These are phyloP conservation scores for Penicillium fimorum DNA, from an alignment of 495 filamentous ascomycete species.

Conservation along the genomic window DNA sequence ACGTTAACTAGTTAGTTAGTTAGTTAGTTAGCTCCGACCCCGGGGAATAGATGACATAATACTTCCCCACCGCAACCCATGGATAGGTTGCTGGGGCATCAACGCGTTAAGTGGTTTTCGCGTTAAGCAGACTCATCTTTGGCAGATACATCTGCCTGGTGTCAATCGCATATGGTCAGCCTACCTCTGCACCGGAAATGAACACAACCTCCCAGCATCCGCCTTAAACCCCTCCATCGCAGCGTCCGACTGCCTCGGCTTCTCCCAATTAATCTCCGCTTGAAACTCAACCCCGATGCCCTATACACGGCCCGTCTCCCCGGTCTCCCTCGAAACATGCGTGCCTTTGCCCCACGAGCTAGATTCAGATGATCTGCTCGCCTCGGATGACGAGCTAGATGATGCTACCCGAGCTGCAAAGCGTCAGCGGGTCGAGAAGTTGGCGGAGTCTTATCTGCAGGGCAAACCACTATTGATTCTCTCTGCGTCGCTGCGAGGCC, in stretches of 20 bases:
- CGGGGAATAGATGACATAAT: neutral
- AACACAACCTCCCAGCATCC: slow-evolving; percentile 12
- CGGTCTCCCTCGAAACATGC: slow-evolving; percentile 46
- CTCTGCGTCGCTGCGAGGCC: slow-evolving; percentile 61
- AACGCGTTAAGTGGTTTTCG: slow-evolving; percentile 43
- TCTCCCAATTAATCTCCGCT: slow-evolving; percentile 9
- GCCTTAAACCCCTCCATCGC: slow-evolving; percentile 18
- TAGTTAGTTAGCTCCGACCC: too few relatives aligned
- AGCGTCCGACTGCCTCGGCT: slow-evolving; percentile 24
- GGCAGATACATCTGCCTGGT: neutral
- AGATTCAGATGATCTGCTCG: slow-evolving; percentile 44
- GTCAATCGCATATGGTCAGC: slow-evolving; percentile 1
- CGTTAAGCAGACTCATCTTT: slow-evolving; percentile 20
- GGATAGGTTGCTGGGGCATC: slow-evolving; percentile 10
- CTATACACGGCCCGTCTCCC: slow-evolving; percentile 39
- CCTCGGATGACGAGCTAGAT: slow-evolving; percentile 60
- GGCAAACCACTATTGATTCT: slow-evolving; percentile 58
- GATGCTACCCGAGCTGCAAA: slow-evolving; percentile 49
- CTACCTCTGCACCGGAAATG: slow-evolving; percentile 28
- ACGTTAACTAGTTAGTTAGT: too few relatives aligned
- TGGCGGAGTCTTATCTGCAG: slow-evolving; percentile 57
- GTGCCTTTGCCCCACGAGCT: slow-evolving; percentile 38
- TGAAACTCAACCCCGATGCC: slow-evolving; percentile 36
- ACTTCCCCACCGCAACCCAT: slow-evolving; percentile 27
- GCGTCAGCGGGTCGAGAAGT: slow-evolving; percentile 54